Percentiles rank a stretch among this genome's conserved stretches.
Conservation (phyloP, 148 eudicot species). For the Rhododendron ovatum region DNA sequence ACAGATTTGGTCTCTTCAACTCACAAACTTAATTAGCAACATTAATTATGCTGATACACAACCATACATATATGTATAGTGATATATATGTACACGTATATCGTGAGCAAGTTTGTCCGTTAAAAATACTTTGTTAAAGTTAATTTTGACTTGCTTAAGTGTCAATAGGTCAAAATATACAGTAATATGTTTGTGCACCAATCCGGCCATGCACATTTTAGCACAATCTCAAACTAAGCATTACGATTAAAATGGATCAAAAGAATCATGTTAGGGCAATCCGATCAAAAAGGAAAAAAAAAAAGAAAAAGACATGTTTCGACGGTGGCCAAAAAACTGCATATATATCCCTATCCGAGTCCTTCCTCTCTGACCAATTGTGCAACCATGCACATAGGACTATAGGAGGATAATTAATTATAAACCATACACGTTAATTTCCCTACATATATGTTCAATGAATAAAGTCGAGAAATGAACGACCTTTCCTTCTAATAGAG, state of each 20-base stretch:
- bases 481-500: slow-evolving; percentile 4
- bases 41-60: neutral
- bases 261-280: neutral
- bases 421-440: neutral
- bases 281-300: too few species aligned
- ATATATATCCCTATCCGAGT: neutral
- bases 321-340: neutral
- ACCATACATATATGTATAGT: too few species aligned
- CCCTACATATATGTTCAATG: neutral
- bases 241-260: neutral
- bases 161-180: too few species aligned
- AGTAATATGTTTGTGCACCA: too few species aligned
- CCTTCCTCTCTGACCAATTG: neutral
- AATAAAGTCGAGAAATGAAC: neutral
- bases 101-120: too few species aligned
- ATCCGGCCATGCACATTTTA: too few species aligned
- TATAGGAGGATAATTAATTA: too few species aligned
- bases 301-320: too few species aligned
- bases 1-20: slow-evolving; percentile 9
- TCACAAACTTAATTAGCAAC: neutral
- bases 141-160: neutral
- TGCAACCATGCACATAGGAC: neutral
- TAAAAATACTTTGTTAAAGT: too few species aligned
- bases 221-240: too few species aligned
- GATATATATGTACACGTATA: too few species aligned